Evolutionary conservation across 495 filamentous ascomycete genomes (phyloP).

Genomic region (Schizothecium vesticola): DNA sequence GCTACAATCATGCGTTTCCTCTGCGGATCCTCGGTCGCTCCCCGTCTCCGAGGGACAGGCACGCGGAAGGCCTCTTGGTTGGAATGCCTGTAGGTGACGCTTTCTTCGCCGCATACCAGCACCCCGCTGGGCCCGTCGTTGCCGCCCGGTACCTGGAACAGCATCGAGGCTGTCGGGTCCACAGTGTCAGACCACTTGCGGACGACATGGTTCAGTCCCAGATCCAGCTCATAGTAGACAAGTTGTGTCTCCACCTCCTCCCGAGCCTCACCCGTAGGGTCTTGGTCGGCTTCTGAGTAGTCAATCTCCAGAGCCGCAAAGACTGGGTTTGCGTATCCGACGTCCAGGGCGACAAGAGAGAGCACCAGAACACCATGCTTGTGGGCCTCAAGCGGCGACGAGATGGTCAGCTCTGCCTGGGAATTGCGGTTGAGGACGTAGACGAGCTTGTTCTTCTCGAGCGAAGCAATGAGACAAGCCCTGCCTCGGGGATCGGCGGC

Average conservation of each 20-base stretch:
- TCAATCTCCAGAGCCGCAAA: conserved; percentile 94
- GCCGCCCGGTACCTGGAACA: conserved; percentile 95
- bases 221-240: conserved; percentile 95
- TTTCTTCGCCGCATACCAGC: conserved; percentile 89
- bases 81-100: conserved; percentile 88
- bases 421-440: conserved; percentile 96
- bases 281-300: conserved; percentile 86
- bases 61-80: conserved; percentile 87
- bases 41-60: conserved; percentile 78
- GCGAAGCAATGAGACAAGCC: conserved; percentile 85
- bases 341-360: conserved; percentile 78
- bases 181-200: conserved; percentile 93
- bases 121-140: conserved; percentile 92
- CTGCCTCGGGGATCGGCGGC: conserved; percentile 92
- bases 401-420: conserved; percentile 91
- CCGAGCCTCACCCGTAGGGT: conserved; percentile 77
- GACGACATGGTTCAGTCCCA: conserved; percentile 95
- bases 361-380: conserved; percentile 91
- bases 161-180: conserved; percentile 78
- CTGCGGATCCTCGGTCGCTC: conserved; percentile 85
- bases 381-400: conserved; percentile 95
- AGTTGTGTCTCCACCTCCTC: conserved; percentile 80
- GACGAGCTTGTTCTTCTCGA: conserved; percentile 99
- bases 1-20: conserved; percentile 79
- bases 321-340: conserved; percentile 93